These are phyloP conservation scores for Pyrenopolyporus hunteri DNA, from an alignment of 495 filamentous ascomycete genomes.

Conservation along the genomic window DNA sequence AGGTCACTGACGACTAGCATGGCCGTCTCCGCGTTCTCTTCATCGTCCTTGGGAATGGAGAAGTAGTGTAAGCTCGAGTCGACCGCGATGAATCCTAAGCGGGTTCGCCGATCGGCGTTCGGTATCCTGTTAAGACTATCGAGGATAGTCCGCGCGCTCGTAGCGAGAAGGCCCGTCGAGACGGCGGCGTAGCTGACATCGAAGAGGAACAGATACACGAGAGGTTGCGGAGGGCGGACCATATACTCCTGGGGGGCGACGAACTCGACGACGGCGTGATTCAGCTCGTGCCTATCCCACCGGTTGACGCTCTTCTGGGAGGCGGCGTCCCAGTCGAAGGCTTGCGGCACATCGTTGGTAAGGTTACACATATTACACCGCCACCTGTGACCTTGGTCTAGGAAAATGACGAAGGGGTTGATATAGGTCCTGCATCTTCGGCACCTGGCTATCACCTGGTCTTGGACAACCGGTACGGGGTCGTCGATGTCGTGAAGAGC, in stretches of 20 bases:
- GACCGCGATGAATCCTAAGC: constrained; percentile 93
- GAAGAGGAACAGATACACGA: constrained; percentile 97
- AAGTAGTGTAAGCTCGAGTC: constrained; percentile 97
- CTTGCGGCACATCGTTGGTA: constrained; percentile 97
- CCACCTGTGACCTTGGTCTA: constrained; percentile 97
- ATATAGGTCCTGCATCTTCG: constrained; percentile 95
- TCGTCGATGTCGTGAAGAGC: constrained; percentile 93
- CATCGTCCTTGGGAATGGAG: constrained; percentile 84
- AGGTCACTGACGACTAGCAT: constrained; percentile 97
- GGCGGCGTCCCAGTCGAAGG: constrained; percentile 96
- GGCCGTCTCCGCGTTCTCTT: constrained; percentile 77
- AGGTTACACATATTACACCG: constrained; percentile 99
- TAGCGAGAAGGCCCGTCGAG: constrained; percentile 91
- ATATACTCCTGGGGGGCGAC: constrained; percentile 99
- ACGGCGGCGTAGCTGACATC: constrained; percentile 95
- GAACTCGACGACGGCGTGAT: constrained; percentile 94
- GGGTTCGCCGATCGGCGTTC: constrained; percentile 90
- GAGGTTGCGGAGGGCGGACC: constrained; percentile 94
- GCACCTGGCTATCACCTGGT: constrained; percentile 97
- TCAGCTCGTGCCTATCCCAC: constrained; percentile 88
- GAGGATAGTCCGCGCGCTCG: constrained; percentile 89
- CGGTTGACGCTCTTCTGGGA: constrained; percentile 88
- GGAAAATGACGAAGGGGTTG: constrained; percentile 94
- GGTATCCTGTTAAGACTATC: constrained; percentile 97
- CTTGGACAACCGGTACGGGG: constrained; percentile 86